A percentile compares a stretch with the other conserved stretches of the same genome.
Conservation (phyloP, 192 early-diverging fungal species). For the Linderina pennispora region DNA sequence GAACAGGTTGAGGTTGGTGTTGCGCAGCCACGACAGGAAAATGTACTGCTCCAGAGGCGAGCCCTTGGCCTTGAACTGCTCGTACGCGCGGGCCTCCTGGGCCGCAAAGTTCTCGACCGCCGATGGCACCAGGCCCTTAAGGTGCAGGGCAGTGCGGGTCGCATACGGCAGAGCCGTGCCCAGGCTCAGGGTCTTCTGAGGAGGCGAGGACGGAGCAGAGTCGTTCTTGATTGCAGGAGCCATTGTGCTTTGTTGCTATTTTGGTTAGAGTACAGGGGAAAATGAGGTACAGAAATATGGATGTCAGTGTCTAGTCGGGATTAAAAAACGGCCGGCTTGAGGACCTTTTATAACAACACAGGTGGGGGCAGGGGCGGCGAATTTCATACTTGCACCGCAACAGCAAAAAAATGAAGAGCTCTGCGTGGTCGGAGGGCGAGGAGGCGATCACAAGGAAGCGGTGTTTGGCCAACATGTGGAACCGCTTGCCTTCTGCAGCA, state of each 20-base stretch:
- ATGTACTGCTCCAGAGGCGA: constrained; percentile 76
- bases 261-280: too few species aligned
- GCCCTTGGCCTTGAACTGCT: constrained; percentile 62
- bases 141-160: constrained; percentile 51
- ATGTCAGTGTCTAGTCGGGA: too few species aligned
- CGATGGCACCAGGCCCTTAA: constrained; percentile 68
- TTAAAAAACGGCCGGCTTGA: too few species aligned
- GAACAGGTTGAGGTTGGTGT: constrained; percentile 75
- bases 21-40: constrained; percentile 78
- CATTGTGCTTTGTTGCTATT: constrained; percentile 31
- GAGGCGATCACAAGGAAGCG: too few species aligned
- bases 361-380: too few species aligned
- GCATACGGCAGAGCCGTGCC: constrained; percentile 33
- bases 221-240: constrained; percentile 14
- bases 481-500: too few species aligned
- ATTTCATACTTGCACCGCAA: too few species aligned
- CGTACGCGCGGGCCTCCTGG: constrained; percentile 70
- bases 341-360: too few species aligned
- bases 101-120: constrained; percentile 65
- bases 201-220: not conserved
- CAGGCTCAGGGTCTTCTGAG: constrained; percentile 21
- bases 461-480: too few species aligned
- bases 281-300: too few species aligned
- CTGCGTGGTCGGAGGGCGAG: too few species aligned
- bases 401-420: too few species aligned